phyloP scores from a whole-genome alignment of 2,329 filamentous ascomycete species.

The Trichoderma sp. region DNA sequence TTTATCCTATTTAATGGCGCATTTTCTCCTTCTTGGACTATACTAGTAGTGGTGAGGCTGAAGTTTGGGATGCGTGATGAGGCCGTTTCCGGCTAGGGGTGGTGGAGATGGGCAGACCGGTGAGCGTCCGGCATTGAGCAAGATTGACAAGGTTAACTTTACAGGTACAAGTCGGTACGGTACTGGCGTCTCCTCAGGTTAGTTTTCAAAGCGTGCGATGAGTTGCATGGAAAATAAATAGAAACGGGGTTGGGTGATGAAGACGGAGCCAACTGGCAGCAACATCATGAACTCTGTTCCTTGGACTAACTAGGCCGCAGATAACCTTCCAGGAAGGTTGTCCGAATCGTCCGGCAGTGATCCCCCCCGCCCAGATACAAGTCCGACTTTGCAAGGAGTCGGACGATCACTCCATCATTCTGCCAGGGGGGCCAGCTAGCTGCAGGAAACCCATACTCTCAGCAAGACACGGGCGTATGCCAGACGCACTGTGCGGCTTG shows the following conservation, averaged over 20 bases:
- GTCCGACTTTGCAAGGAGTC: not conserved
- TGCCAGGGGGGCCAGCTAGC: not conserved
- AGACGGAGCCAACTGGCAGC: not conserved
- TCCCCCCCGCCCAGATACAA: not conserved
- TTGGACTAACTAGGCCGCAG: too few relatives aligned
- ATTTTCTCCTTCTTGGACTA: not conserved
- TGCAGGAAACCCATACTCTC: not conserved
- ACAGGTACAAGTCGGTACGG: not conserved
- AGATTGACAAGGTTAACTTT: not conserved
- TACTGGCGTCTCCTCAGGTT: not conserved
- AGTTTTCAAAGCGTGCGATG: not conserved
- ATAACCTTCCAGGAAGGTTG: not conserved
- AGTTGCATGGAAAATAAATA: not conserved
- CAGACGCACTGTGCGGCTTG: not conserved
- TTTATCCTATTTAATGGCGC: not conserved
- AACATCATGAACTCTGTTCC: not conserved
- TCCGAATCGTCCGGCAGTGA: not conserved
- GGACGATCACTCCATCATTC: not conserved
- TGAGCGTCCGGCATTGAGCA: constrained; percentile 3
- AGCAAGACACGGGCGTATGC: not conserved
- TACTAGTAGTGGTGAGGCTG: constrained; percentile 7
- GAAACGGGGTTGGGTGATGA: not conserved
- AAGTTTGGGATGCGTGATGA: not conserved
- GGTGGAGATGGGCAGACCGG: not conserved
- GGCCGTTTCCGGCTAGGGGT: not conserved